Base-by-base conservation (phyloP, 2,329 filamentous ascomycete species). In the Diplodia mutila region DNA sequence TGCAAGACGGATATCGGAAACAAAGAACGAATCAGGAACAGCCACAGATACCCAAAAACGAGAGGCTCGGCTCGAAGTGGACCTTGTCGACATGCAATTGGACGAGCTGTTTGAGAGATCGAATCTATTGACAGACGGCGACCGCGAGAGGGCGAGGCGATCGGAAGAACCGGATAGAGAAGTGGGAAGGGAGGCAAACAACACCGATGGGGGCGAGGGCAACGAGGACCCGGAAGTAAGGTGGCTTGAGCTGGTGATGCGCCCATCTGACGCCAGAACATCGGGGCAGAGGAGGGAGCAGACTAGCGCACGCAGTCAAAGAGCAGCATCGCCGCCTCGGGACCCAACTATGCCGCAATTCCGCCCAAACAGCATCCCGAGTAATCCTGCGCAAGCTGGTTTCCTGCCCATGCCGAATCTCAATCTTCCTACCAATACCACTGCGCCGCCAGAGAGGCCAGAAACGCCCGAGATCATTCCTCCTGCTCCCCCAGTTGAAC, bases 301-400 rank as follows among this genome's bases (percentile, higher is more conserved):
- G 27, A 4, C 34, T 23, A 29, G 32, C 39, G 23, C 32, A 27
- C 29, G 42, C 9, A 67, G 42, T n/a, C 46, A 55, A 29, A 49
- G 27, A 32, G 52, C 42, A 25, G 29, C 18, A 12, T 51, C 59
- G 29, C 46, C 59, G 5, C 29, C 21, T 14, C 8, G 64, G 14
- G 64, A 66, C 21, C 53, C 53, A 27, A 91, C 89, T 0, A 81
- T 91, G 76, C 89, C 89, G 9, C 89, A 91, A 72, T 90, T 90
- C 73, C 84, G 87, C 5, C 89, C 89, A 23, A 86, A 90, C 71
- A 81, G 78, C 25, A 14, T 53, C 29, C 57, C 37, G 11, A 61
- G 21, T 25, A 16, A 61, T 21, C 49, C 59, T 18, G 21, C 27
- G 23, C 61, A 54, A 16, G 34, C 16, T 11, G 53, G 12, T 16